Conservation (phyloP, 805 yeast genomes). For the Saccharomycopsis babjevae region DNA sequence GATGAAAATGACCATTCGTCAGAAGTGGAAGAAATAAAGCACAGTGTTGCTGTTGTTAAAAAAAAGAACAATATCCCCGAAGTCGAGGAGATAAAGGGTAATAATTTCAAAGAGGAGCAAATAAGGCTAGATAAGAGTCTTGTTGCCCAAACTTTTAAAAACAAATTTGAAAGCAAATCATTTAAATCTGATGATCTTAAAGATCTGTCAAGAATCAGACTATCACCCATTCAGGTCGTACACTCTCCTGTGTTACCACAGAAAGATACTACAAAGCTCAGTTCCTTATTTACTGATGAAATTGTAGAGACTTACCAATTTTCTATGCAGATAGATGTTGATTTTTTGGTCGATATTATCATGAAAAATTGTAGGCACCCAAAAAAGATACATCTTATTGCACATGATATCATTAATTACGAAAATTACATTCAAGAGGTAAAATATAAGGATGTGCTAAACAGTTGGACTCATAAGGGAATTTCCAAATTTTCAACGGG, state of each 20-base stretch:
- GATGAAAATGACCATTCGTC: neutral
- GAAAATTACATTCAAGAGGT: conserved; percentile 1
- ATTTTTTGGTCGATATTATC: conserved; percentile 26
- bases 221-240: conserved; percentile 9
- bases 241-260: conserved; percentile 7
- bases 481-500: conserved; percentile 27
- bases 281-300: conserved; percentile 5
- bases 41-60: no score
- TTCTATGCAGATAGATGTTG: conserved; percentile 31
- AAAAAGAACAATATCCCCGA: no score
- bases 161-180: neutral
- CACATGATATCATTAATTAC: conserved; percentile 10
- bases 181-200: neutral
- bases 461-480: conserved; percentile 15
- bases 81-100: neutral
- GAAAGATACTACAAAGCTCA: conserved; percentile 2
- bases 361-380: conserved; percentile 9
- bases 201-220: neutral
- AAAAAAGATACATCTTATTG: conserved; percentile 23
- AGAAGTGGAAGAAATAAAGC: neutral
- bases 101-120: neutral
- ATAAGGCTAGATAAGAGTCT: neutral
- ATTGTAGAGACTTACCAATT: conserved; percentile 30
- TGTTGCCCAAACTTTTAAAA: neutral
- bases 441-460: neutral